Evolutionary conservation across 768 basidiomycete genomes (phyloP).

Genomic region (Auricularia sp.): DNA sequence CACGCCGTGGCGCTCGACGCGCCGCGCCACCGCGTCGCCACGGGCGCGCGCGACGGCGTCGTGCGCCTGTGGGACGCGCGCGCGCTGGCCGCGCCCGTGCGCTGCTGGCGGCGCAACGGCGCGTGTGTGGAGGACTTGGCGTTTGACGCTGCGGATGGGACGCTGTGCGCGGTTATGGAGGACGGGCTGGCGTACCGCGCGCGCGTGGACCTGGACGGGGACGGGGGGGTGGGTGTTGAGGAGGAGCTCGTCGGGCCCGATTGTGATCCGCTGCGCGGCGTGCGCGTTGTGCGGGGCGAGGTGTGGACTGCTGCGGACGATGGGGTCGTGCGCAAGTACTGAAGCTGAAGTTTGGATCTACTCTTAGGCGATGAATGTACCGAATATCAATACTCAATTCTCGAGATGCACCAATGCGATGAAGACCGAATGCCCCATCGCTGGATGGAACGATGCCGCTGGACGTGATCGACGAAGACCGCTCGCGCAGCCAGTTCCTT

Average conservation of each 20-base stretch:
- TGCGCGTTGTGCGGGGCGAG: conserved; percentile 23
- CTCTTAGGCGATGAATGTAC: no score
- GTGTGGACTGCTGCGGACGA: not conserved
- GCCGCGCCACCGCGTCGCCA: conserved; percentile 55
- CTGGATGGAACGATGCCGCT: no score
- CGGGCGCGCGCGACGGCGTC: conserved; percentile 47
- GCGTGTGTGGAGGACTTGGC: conserved; percentile 36
- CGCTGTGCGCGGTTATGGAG: conserved; percentile 39
- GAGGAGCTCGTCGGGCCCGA: conserved; percentile 50
- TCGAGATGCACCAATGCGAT: no score
- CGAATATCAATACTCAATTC: no score
- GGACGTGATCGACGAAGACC: no score
- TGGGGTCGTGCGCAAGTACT: no score
- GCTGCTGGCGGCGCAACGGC: conserved; percentile 6
- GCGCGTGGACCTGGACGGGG: conserved; percentile 18
- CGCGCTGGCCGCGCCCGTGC: conserved; percentile 9
- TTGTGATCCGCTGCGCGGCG: conserved; percentile 46
- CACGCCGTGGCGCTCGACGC: conserved; percentile 35
- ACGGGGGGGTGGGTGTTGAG: conserved; percentile 19
- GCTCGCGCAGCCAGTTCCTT: no score
- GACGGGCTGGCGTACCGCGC: conserved; percentile 56
- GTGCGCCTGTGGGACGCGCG: conserved; percentile 48
- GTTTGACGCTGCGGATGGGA: conserved; percentile 18
- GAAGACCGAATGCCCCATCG: no score
- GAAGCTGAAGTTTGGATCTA: no score